Percentiles rank a stretch among this genome's conserved stretches.
phyloP scores from a whole-genome alignment of 345 rosid genomes.

The Syzygium aqueum region DNA sequence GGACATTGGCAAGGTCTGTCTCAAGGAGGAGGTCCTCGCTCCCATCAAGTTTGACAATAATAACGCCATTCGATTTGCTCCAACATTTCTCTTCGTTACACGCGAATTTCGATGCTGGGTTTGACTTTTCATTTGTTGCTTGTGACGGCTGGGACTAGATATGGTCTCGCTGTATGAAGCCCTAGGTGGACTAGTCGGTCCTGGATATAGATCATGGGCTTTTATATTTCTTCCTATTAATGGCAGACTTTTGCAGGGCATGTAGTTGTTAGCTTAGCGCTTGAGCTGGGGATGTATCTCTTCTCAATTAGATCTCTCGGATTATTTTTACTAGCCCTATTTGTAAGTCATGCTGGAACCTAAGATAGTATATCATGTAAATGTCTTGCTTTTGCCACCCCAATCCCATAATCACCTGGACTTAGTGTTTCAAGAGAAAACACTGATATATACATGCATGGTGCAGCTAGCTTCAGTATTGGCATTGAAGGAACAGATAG shows the following conservation, averaged over 20 bases:
- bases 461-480: neutral
- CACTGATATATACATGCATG: neutral
- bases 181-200: constrained; percentile 53
- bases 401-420: neutral
- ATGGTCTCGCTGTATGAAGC: constrained; percentile 85
- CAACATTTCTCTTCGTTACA: no score
- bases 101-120: no score
- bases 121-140: neutral
- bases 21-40: constrained; percentile 75
- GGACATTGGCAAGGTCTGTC: constrained; percentile 28
- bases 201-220: constrained; percentile 63
- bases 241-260: neutral
- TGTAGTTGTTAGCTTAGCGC: neutral
- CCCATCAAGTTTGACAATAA: constrained; percentile 62
- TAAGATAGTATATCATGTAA: neutral
- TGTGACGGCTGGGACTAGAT: constrained; percentile 21
- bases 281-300: neutral
- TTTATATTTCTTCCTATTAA: constrained; percentile 18
- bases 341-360: neutral
- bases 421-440: neutral
- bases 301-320: neutral
- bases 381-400: neutral
- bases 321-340: neutral
- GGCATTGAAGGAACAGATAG: neutral
- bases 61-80: neutral